phyloP scores from a whole-genome alignment of 2,329 filamentous ascomycete genomes.

The Aspergillus fijiensis region DNA sequence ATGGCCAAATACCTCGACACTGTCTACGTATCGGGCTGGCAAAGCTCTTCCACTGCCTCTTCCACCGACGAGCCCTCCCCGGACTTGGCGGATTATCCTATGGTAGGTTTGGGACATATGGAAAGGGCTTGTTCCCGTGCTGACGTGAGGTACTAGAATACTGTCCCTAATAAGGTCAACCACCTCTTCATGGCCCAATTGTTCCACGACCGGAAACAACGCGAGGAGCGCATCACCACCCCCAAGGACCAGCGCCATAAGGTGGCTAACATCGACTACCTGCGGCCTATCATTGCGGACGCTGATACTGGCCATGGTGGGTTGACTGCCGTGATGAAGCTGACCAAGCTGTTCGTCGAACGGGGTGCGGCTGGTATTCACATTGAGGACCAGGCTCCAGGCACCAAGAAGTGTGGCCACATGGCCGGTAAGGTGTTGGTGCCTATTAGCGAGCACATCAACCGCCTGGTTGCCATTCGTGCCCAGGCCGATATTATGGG shows the following conservation, averaged over 20 bases:
- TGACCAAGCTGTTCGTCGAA: slow-evolving; percentile 96
- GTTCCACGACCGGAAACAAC: slow-evolving; percentile 99
- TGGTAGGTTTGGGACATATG: slow-evolving; percentile 53
- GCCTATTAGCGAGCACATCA: slow-evolving; percentile 96
- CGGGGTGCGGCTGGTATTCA: slow-evolving; percentile 96
- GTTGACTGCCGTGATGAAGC: slow-evolving; percentile 98
- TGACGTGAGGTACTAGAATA: slow-evolving; percentile 61
- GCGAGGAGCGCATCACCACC: slow-evolving; percentile 82
- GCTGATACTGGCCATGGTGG: slow-evolving; percentile 97
- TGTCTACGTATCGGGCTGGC: slow-evolving; percentile 98
- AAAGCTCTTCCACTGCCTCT: slow-evolving; percentile 94
- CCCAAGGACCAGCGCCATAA: slow-evolving; percentile 70
- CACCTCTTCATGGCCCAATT: slow-evolving; percentile 98
- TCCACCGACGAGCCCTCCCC: slow-evolving; percentile 93
- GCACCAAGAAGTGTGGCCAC: slow-evolving; percentile 99
- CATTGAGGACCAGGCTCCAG: slow-evolving; percentile 97
- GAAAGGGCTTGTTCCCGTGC: background rate
- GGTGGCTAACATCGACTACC: slow-evolving; percentile 82
- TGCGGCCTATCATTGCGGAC: slow-evolving; percentile 93
- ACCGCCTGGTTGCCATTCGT: slow-evolving; percentile 91
- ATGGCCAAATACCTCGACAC: slow-evolving; percentile 99
- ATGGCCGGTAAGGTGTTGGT: slow-evolving; percentile 99
- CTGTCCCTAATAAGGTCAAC: slow-evolving; percentile 95
- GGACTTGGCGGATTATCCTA: slow-evolving; percentile 96
- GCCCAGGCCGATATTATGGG: slow-evolving; percentile 99